These are phyloP conservation scores for Cutaneotrichosporon sp. DNA, from an alignment of 1,284 basidiomycete genomes.

Conservation along the genomic window DNA sequence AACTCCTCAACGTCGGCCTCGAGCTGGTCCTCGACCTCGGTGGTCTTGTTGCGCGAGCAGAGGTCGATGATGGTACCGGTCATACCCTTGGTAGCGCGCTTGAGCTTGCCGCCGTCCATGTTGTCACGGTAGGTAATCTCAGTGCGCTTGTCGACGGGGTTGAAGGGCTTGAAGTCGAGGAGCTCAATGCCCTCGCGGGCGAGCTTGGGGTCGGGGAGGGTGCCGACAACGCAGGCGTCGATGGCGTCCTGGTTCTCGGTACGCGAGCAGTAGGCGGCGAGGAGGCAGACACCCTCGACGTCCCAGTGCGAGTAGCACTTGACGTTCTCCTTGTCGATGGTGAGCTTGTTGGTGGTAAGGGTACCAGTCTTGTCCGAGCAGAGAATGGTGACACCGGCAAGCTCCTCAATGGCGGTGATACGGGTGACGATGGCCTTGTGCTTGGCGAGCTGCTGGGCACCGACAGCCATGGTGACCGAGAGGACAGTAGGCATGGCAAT, in stretches of 20 bases:
- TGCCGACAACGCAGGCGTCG: conserved; percentile 80
- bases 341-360: conserved; percentile 97
- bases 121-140: conserved; percentile 97
- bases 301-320: conserved; percentile 88
- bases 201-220: conserved; percentile 69
- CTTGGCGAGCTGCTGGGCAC: conserved; percentile 96
- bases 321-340: conserved; percentile 91
- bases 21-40: conserved; percentile 83
- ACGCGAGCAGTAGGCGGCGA: conserved; percentile 93
- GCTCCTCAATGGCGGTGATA: conserved; percentile 96
- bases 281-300: conserved; percentile 85
- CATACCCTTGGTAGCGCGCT: conserved; percentile 99
- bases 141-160: conserved; percentile 98
- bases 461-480: conserved; percentile 94
- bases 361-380: conserved; percentile 98
- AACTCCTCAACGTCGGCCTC: conserved; percentile 96
- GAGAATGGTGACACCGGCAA: conserved; percentile 94
- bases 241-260: conserved; percentile 99
- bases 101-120: conserved; percentile 80
- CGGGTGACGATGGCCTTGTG: conserved; percentile 98
- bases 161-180: conserved; percentile 98
- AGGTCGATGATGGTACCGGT: conserved; percentile 95
- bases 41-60: conserved; percentile 95
- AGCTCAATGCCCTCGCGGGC: conserved; percentile 93
- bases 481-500: conserved; percentile 98